phyloP scores from a whole-genome alignment of 2,329 filamentous ascomycete species.

The Talaromyces sp. region DNA sequence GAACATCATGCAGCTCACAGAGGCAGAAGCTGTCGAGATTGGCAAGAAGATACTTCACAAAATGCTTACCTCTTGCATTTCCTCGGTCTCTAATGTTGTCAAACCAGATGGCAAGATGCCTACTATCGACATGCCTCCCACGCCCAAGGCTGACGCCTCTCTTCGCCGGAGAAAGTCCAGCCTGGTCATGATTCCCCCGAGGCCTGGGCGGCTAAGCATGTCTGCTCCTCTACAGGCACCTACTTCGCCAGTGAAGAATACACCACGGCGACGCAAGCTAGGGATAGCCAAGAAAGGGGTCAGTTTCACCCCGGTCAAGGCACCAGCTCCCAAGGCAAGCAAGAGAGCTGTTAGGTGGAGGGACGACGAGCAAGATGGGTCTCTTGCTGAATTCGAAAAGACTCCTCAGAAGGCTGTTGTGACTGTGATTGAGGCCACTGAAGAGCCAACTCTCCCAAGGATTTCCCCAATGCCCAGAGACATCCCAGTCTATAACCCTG shows the following conservation, averaged over 20 bases:
- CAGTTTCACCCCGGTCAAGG: slow-evolving; percentile 74
- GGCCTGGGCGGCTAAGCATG: slow-evolving; percentile 28
- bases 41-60: slow-evolving; percentile 74
- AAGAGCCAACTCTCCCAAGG: slow-evolving; percentile 47
- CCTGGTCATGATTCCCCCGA: slow-evolving; percentile 32
- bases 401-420: slow-evolving; percentile 70
- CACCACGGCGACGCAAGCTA: slow-evolving; percentile 73
- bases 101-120: slow-evolving; percentile 74
- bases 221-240: slow-evolving; percentile 35
- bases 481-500: slow-evolving; percentile 41
- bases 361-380: slow-evolving; percentile 82
- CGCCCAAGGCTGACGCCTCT: slow-evolving; percentile 68
- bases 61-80: slow-evolving; percentile 71
- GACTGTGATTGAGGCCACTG: slow-evolving; percentile 55
- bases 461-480: slow-evolving; percentile 49
- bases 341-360: slow-evolving; percentile 87
- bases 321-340: slow-evolving; percentile 53
- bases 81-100: slow-evolving; percentile 75
- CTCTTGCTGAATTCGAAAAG: slow-evolving; percentile 84
- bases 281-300: slow-evolving; percentile 65
- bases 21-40: slow-evolving; percentile 74
- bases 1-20: slow-evolving; percentile 75
- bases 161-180: slow-evolving; percentile 62
- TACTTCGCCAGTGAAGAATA: slow-evolving; percentile 66
- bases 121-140: slow-evolving; percentile 59